A percentile compares a stretch with the other conserved stretches of the same genome.
Conservation (phyloP, 129 eudicot genomes). For the Kitagawia praeruptora region DNA sequence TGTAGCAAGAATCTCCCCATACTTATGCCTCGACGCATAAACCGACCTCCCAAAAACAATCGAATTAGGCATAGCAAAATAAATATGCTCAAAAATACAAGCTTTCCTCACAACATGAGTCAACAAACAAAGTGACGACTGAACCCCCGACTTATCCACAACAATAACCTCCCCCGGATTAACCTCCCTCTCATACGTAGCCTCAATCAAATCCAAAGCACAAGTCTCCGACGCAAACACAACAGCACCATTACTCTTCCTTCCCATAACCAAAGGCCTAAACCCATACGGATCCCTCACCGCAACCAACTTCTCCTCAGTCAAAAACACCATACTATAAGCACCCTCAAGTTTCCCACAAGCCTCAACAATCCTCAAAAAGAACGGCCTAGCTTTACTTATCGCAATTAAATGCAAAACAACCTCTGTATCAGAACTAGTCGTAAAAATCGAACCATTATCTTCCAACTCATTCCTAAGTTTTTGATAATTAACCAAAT, state of each 20-base stretch:
- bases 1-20: constrained; percentile 52
- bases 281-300: constrained; percentile 64
- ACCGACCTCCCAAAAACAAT: constrained; percentile 66
- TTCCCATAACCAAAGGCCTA: constrained; percentile 65
- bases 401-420: constrained; percentile 55
- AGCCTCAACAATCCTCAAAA: constrained; percentile 52
- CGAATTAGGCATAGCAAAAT: constrained; percentile 62
- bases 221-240: constrained; percentile 74
- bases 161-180: constrained; percentile 60
- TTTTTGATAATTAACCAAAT: constrained; percentile 39
- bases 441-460: constrained; percentile 53
- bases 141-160: constrained; percentile 55
- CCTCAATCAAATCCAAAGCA: constrained; percentile 60
- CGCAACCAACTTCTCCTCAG: constrained; percentile 61
- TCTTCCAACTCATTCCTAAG: constrained; percentile 35
- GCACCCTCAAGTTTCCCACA: constrained; percentile 60
- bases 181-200: constrained; percentile 58
- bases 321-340: constrained; percentile 58
- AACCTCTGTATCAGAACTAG: constrained; percentile 54
- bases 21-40: constrained; percentile 41
- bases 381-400: constrained; percentile 43
- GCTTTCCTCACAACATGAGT: constrained; percentile 55
- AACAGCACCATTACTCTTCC: constrained; percentile 59
- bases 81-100: constrained; percentile 66
- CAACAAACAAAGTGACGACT: constrained; percentile 39